Evolutionary conservation across 805 yeast genomes (phyloP), one percentile per base, ranked within the genome.

Genomic region (Danielozyma ontarioensis): DNA sequence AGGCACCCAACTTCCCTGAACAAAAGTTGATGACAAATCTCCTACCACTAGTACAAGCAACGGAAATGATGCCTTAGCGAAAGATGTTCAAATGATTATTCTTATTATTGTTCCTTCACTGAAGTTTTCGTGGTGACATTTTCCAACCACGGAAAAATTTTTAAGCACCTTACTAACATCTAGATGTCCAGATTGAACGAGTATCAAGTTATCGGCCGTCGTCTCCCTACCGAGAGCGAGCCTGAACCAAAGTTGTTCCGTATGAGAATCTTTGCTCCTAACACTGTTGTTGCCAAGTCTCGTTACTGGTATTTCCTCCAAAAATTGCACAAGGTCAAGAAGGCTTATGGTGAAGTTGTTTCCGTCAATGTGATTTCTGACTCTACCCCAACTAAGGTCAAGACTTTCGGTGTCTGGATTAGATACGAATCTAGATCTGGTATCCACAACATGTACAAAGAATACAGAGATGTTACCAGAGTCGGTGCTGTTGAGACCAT

Each of bases 371-470:
- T 73, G 64, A 85, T 93, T 69, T 65, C 82, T 66, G 99, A 93
- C 79, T 75, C 88, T 68, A 85, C 79, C 79, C 97, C 98, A 74
- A 86, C 96, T 75, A 89, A 86, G 80, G 97, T 93, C 66, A 93
- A 93, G 89, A 93, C 89, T 86, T 93, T 89, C 69, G 98, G 97
- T 79, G 72, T 93, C 78, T 93, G 99, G 99, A 84, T 93, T 71
- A 89, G 98, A 80, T 93, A 93, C 85, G 98, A 93, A 70, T 93
- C 99, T 53, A 94, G 99, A 84, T 93, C 98, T 56, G 99, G 99
- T 78, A 89, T 96, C 64, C 98, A 93, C 95, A 93, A 93, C 94
- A 93, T 93, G 97, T 93, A 93, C 96, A 93, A 93, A 82, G 99
- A 93, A 80, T 86, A 87, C 93, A 88, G 98, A 76, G 98, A 90